These are phyloP conservation scores for Coniella lustricola DNA, from an alignment of 2,329 filamentous ascomycete genomes.

Conservation along the genomic window DNA sequence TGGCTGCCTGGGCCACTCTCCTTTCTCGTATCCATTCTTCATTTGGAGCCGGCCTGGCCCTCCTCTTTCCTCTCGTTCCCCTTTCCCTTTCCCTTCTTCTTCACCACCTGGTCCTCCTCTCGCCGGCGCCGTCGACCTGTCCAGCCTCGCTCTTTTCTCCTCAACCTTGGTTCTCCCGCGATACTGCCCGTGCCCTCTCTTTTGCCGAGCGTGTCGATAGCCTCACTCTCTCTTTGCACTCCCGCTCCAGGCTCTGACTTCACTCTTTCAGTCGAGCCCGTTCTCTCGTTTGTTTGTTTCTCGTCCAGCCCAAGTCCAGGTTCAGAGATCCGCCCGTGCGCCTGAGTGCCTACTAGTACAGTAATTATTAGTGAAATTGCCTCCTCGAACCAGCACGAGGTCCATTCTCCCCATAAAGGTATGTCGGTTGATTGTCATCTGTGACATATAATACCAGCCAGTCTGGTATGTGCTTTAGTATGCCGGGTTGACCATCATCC, in stretches of 20 bases:
- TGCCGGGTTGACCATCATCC: conserved; percentile 7
- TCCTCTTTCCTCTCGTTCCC: conserved; percentile 1
- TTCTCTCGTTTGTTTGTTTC: conserved; percentile 35
- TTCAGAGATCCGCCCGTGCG: background rate
- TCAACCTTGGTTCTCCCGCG: conserved; percentile 14
- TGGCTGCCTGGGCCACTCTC: conserved; percentile 10
- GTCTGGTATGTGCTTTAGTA: too few relatives aligned
- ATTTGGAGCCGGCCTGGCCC: conserved; percentile 2
- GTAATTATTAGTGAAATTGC: conserved; percentile 12
- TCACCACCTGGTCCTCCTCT: conserved; percentile 25
- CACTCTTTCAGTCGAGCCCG: conserved; percentile 41
- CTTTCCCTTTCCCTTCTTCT: conserved; percentile 10
- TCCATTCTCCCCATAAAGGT: conserved; percentile 11
- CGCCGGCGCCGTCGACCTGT: conserved; percentile 22
- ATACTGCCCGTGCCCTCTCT: background rate
- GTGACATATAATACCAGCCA: too few relatives aligned
- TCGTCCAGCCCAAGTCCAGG: conserved; percentile 3
- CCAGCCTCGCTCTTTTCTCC: conserved; percentile 29
- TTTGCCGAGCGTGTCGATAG: conserved; percentile 5
- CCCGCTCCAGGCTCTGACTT: conserved; percentile 32
- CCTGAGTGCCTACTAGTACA: background rate
- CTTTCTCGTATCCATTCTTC: conserved; percentile 16
- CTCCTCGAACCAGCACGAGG: conserved; percentile 9
- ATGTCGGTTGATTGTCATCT: conserved; percentile 1
- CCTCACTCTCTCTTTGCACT: background rate